phyloP scores from a whole-genome alignment of 192 early-diverging fungal genomes.

The Paraglomus occultum region DNA sequence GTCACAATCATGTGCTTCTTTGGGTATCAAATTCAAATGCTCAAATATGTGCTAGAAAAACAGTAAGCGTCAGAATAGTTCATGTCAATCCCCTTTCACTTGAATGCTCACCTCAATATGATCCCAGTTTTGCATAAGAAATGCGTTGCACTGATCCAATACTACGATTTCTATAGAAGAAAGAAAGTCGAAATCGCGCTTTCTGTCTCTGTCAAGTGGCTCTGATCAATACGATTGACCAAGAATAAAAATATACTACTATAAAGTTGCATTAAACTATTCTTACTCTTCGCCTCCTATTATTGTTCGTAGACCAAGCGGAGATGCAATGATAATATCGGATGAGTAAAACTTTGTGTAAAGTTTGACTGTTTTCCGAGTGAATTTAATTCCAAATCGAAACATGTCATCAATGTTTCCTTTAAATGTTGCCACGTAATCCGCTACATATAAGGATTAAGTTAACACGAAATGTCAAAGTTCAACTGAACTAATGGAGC shows the following conservation, averaged over 20 bases:
- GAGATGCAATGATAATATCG: constrained; percentile 91
- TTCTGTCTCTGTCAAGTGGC: constrained; percentile 64
- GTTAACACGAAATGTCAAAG: constrained; percentile 9
- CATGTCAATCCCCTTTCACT: constrained; percentile 1
- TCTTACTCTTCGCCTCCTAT: constrained; percentile 76
- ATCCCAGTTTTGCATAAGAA: constrained; percentile 99
- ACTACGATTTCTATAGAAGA: constrained; percentile 91
- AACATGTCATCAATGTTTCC: constrained; percentile 98
- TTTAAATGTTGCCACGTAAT: constrained; percentile 79
- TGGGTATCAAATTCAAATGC: constrained; percentile 85
- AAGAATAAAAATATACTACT: not conserved
- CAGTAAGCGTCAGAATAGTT: constrained; percentile 4
- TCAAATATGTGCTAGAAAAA: constrained; percentile 68
- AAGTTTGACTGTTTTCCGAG: constrained; percentile 81
- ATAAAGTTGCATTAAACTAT: not conserved
- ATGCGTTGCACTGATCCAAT: constrained; percentile 78
- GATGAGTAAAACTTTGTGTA: constrained; percentile 86
- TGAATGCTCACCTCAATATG: constrained; percentile 65
- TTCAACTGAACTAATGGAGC: not conserved
- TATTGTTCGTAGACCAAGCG: constrained; percentile 85
- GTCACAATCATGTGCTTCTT: constrained; percentile 90
- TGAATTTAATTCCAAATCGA: constrained; percentile 87
- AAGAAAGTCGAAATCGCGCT: constrained; percentile 89
- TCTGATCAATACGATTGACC: too few relatives aligned
- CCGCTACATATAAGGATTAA: constrained; percentile 42